phyloP scores from a whole-genome alignment of 2,329 filamentous ascomycete genomes.

The Alternaria conjuncta region DNA sequence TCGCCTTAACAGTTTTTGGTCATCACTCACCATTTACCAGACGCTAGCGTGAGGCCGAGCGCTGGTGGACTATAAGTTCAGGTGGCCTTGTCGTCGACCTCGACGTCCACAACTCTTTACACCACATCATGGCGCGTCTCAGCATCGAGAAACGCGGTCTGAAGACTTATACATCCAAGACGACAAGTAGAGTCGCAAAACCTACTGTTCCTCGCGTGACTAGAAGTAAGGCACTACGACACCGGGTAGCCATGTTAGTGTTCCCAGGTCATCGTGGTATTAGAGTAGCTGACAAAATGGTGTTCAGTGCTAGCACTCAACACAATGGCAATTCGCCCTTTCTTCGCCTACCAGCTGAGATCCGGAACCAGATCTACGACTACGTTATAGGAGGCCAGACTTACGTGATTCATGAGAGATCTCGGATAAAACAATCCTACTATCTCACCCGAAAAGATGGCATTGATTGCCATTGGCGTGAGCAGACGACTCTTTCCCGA shows the following conservation, averaged over 20 bases:
- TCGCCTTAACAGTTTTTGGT: neutral
- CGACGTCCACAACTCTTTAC: neutral
- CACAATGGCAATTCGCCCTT: too few relatives aligned
- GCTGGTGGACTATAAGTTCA: neutral
- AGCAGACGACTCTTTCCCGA: neutral
- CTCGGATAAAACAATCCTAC: neutral
- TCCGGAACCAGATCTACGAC: conserved; percentile 23
- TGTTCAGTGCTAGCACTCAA: too few relatives aligned
- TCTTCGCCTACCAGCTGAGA: conserved; percentile 20
- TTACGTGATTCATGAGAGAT: neutral
- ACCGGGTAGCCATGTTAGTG: neutral
- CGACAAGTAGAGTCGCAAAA: neutral
- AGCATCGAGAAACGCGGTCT: neutral
- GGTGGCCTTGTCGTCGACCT: neutral
- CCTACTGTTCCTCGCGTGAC: neutral
- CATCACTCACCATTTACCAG: neutral
- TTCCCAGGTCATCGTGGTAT: too few relatives aligned
- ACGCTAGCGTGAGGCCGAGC: neutral
- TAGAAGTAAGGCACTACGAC: neutral
- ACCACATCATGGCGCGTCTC: neutral
- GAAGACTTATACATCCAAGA: neutral
- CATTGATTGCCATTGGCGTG: too few relatives aligned
- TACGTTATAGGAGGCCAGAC: conserved; percentile 13
- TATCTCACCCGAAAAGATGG: neutral
- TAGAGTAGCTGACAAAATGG: too few relatives aligned